Evolutionary conservation across 495 filamentous ascomycete species (phyloP).

Genomic region (Lineolata rhizophorae): DNA sequence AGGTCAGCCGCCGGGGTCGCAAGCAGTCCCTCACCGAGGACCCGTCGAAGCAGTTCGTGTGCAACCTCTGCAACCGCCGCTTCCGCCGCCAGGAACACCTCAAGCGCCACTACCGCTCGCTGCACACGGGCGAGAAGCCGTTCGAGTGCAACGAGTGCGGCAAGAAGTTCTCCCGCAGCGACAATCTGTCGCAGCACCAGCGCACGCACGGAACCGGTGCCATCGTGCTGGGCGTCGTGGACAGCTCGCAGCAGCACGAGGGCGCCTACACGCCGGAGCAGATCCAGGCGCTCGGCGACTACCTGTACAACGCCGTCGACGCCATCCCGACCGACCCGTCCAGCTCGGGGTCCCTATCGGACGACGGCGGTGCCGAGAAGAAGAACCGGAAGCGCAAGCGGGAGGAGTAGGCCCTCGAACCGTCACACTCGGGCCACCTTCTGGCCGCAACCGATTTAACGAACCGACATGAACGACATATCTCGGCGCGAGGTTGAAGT

Average conservation of each 20-base stretch:
- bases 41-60: slow-evolving; percentile 95
- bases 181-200: slow-evolving; percentile 91
- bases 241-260: no score
- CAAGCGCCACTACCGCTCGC: slow-evolving; percentile 94
- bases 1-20: slow-evolving; percentile 78
- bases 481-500: no score
- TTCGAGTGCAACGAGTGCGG: slow-evolving; percentile 94
- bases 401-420: slow-evolving; percentile 10
- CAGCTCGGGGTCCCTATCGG: slow-evolving; percentile 8
- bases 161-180: slow-evolving; percentile 96
- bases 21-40: slow-evolving; percentile 98
- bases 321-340: slow-evolving; percentile 16
- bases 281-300: no score
- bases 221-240: slow-evolving; percentile 61
- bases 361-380: slow-evolving; percentile 10
- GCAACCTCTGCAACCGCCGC: slow-evolving; percentile 81
- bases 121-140: slow-evolving; percentile 96
- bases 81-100: slow-evolving; percentile 98
- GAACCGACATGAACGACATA: no score
- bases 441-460: no score
- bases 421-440: no score
- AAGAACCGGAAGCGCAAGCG: slow-evolving; percentile 14
- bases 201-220: slow-evolving; percentile 82
- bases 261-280: no score
- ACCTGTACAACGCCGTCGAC: slow-evolving; percentile 54